Evolutionary conservation across 2,329 filamentous ascomycete genomes (phyloP).

Genomic region (Aureobasidium sp.): DNA sequence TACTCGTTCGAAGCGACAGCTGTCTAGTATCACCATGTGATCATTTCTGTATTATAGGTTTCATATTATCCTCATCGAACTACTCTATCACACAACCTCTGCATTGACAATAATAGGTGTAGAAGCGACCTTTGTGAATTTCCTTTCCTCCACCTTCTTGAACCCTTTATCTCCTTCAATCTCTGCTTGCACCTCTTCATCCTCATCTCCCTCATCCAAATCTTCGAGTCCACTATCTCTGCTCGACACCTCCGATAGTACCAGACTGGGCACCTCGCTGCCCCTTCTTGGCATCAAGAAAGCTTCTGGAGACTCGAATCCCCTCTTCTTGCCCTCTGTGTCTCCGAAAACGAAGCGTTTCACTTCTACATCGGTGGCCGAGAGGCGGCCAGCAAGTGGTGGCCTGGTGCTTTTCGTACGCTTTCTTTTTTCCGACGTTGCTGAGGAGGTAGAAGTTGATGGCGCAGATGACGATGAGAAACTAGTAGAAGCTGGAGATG

Average conservation of each 20-base stretch:
- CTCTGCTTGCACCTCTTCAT: neutral
- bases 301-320: neutral
- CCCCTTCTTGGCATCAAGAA: neutral
- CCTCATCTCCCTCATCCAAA: neutral
- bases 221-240: neutral
- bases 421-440: neutral
- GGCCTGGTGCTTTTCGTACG: neutral
- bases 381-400: neutral
- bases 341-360: neutral
- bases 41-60: too few relatives aligned
- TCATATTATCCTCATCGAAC: too few relatives aligned
- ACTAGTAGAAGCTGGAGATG: neutral
- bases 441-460: neutral
- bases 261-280: constrained; percentile 1
- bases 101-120: too few relatives aligned
- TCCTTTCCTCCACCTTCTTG: too few relatives aligned
- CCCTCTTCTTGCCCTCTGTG: neutral
- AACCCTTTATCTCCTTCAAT: neutral
- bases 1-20: too few relatives aligned
- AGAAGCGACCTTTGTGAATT: too few relatives aligned
- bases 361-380: neutral
- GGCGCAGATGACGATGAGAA: neutral
- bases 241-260: neutral
- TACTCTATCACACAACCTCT: too few relatives aligned
- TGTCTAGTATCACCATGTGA: too few relatives aligned